Conservation (phyloP, 1,139 yeast genomes). For the Debaryomycetaceae sp. region DNA sequence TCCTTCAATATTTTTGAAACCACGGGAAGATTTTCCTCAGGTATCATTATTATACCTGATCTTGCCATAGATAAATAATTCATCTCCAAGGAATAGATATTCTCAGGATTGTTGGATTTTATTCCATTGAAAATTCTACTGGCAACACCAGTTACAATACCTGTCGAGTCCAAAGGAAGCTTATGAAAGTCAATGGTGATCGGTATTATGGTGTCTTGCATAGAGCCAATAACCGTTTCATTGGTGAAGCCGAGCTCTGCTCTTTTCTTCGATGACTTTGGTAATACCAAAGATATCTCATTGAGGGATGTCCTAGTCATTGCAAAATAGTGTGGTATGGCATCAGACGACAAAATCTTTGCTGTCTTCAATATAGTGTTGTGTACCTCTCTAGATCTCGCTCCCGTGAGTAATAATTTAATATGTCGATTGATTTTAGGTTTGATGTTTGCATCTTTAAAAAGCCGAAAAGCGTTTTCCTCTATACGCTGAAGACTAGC, state of each 20-base stretch:
- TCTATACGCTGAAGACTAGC: constrained; percentile 16
- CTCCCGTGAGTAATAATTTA: constrained; percentile 57
- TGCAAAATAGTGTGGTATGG: constrained; percentile 51
- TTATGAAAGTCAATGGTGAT: constrained; percentile 52
- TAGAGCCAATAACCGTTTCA: constrained; percentile 50
- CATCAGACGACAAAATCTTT: constrained; percentile 24
- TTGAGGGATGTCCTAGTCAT: constrained; percentile 53
- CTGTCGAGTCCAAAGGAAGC: constrained; percentile 60
- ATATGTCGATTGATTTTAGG: constrained; percentile 43
- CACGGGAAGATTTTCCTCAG: constrained; percentile 45
- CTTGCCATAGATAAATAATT: constrained; percentile 61
- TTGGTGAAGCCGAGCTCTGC: constrained; percentile 40
- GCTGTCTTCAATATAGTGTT: constrained; percentile 36
- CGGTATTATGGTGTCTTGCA: constrained; percentile 57
- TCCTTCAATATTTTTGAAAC: constrained; percentile 18
- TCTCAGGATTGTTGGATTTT: constrained; percentile 12
- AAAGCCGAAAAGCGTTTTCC: constrained; percentile 36
- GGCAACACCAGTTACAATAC: constrained; percentile 68
- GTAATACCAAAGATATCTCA: constrained; percentile 54
- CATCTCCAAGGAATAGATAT: constrained; percentile 42
- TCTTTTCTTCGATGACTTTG: constrained; percentile 37
- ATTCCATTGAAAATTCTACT: constrained; percentile 40
- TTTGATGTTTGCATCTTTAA: constrained; percentile 35
- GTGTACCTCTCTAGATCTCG: constrained; percentile 48
- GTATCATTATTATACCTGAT: constrained; percentile 59